phyloP scores from a whole-genome alignment of 1,139 yeast species.

The Sugiyamaella grinbergsii region DNA sequence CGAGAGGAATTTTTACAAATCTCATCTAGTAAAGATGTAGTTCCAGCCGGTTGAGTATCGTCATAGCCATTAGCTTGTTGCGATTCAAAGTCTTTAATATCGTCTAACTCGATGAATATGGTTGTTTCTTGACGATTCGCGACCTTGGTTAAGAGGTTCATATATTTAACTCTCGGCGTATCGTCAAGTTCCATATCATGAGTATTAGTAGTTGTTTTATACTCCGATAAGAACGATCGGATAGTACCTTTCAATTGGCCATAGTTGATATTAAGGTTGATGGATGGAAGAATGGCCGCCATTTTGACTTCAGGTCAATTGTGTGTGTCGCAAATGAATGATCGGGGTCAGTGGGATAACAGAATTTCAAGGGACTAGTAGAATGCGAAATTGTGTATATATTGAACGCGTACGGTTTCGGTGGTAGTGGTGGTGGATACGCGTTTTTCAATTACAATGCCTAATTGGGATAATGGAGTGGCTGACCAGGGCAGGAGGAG shows the following conservation, averaged over 20 bases:
- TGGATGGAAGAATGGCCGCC: slow-evolving; percentile 47
- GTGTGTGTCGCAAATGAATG: too few species aligned
- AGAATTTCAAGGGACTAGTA: background rate
- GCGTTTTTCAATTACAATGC: slow-evolving; percentile 7
- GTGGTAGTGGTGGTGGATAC: background rate
- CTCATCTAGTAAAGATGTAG: slow-evolving; percentile 52
- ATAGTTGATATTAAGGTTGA: slow-evolving; percentile 58
- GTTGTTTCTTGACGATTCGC: slow-evolving; percentile 81
- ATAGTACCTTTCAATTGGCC: slow-evolving; percentile 45
- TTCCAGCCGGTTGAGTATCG: slow-evolving; percentile 34
- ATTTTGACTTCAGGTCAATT: slow-evolving; percentile 3
- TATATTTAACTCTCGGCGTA: slow-evolving; percentile 59
- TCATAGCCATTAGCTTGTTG: slow-evolving; percentile 39
- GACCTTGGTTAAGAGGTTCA: slow-evolving; percentile 70
- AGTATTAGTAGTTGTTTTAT: slow-evolving; percentile 29
- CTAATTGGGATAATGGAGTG: slow-evolving; percentile 3
- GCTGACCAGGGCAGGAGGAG: background rate
- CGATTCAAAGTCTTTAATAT: slow-evolving; percentile 66
- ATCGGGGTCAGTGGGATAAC: too few species aligned
- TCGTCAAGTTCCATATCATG: slow-evolving; percentile 26
- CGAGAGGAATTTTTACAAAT: slow-evolving; percentile 75
- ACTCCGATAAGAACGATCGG: slow-evolving; percentile 33
- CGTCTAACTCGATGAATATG: slow-evolving; percentile 78
- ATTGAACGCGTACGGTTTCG: background rate
- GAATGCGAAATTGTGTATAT: background rate